Conservation (phyloP, 164 flowering plant species). For the Cinnamomum micranthum region DNA sequence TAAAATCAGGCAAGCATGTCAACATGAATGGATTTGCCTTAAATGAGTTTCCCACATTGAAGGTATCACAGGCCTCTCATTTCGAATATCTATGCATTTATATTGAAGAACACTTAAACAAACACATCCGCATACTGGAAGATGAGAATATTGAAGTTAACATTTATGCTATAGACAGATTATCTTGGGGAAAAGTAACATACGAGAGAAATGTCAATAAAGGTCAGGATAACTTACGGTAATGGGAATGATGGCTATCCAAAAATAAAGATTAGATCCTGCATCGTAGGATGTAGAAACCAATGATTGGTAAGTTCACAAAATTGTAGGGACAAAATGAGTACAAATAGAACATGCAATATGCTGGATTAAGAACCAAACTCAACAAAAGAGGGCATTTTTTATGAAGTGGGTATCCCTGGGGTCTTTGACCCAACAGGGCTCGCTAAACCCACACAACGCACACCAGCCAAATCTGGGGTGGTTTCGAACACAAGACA, state of each 20-base stretch:
- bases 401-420: too few species aligned
- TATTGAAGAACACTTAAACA: background rate
- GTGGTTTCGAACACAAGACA: too few species aligned
- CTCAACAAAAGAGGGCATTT: background rate
- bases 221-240: slow-evolving; percentile 50
- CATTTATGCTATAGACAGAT: background rate
- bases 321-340: background rate
- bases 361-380: background rate
- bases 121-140: too few species aligned
- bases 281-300: slow-evolving; percentile 18
- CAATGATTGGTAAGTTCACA: background rate
- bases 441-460: too few species aligned
- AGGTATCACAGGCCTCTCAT: background rate
- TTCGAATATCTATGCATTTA: background rate
- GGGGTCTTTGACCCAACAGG: too few species aligned
- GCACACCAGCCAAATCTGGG: too few species aligned
- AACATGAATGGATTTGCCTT: too few species aligned
- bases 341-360: background rate
- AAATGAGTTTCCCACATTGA: too few species aligned
- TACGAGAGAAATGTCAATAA: background rate
- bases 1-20: background rate
- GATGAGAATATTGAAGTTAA: background rate
- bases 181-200: background rate
- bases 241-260: slow-evolving; percentile 93
- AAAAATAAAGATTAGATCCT: slow-evolving; percentile 98